Base-by-base conservation (phyloP, 257 asterid species). In the Lycium barbarum region DNA sequence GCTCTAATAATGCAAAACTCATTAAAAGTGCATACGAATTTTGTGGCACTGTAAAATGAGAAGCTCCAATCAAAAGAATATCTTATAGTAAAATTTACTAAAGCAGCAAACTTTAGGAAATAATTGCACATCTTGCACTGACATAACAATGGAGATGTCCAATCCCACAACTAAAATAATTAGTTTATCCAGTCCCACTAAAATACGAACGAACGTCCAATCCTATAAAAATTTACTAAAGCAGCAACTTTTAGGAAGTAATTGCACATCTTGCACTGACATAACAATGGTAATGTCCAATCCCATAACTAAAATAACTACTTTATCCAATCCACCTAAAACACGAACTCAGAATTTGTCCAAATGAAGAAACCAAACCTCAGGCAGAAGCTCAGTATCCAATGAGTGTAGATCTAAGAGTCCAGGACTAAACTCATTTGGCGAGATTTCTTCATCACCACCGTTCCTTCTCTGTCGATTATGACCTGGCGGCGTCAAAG, bases 391-490 rank as follows among this genome's bases (percentile, higher is more conserved):
- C 91, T 97, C 99, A 49, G 98, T 95, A 88, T 97, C 98, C 82
- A 94, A 89, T 14, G 99, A 94, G 89, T 95, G 97, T 91, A 95
- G 97, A 95, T 97, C 98, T 92, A 97, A 88, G 43, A 97, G 91
- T 78, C 99, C 99, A 8, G 98, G 98, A 88, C 99, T 97, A 86
- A 86, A 88, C 87, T 95, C 98, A 83, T 91, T 93, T 0, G 94
- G 93, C 83, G 93, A 90, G 26, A 87, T 91, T 49, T 88, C 92
- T 76, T 91, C 97, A 18, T 92, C 95, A 18, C 88, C 94, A 76
- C 88, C 94, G 72, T 91, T 92, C 89, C 68, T 91, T 87, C 90
- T 82, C 86, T 90, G 84, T 51, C 80, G 45, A 40, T 85, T 84
- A 88, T 87, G 63, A 62, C 86, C 94, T 57, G 97, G 97, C 26